Percentiles rank a stretch among this genome's conserved stretches.
These are phyloP conservation scores for Candida stauntonica DNA, from an alignment of 805 yeast genomes.

Conservation along the genomic window DNA sequence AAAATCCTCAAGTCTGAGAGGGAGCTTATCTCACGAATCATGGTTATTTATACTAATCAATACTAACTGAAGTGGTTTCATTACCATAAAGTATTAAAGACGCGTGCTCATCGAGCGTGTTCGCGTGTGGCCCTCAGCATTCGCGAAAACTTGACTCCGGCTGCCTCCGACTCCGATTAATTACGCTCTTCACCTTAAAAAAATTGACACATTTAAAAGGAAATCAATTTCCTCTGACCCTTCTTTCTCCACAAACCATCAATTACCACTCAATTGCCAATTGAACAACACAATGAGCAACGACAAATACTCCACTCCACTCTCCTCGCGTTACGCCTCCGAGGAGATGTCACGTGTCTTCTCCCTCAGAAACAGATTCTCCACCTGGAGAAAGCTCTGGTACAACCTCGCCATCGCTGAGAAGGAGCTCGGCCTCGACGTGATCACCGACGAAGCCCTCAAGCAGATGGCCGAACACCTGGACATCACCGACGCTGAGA, in stretches of 20 bases:
- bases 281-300: constrained; percentile 22
- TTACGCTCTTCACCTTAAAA: no score
- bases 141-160: no score
- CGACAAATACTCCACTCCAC: constrained; percentile 87
- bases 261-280: no score
- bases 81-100: no score
- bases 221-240: neutral
- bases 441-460: constrained; percentile 88
- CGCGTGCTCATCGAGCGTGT: no score
- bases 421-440: constrained; percentile 78
- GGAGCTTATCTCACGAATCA: no score
- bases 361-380: constrained; percentile 88
- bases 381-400: constrained; percentile 99
- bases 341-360: constrained; percentile 94
- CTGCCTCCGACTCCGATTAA: no score
- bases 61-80: no score
- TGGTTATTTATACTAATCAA: no score
- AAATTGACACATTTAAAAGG: no score
- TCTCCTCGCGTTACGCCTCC: constrained; percentile 95
- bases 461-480: constrained; percentile 77
- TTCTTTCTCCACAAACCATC: neutral
- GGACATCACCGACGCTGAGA: constrained; percentile 87
- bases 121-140: no score
- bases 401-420: constrained; percentile 93
- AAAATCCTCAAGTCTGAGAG: no score